These are phyloP conservation scores for Yamadazyma diospyri DNA, from an alignment of 1,139 yeast species.

Conservation along the genomic window DNA sequence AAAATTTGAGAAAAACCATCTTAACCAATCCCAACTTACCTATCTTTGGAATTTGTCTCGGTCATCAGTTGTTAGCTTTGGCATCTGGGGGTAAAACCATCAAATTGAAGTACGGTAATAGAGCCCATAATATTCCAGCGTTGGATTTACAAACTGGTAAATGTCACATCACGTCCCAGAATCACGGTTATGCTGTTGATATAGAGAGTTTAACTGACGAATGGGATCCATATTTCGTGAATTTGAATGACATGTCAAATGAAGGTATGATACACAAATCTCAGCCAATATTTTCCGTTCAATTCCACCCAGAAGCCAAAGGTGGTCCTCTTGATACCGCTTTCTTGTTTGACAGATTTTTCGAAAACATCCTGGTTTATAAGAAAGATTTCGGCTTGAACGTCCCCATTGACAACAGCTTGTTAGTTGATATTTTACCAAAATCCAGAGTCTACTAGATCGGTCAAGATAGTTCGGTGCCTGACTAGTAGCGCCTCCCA, in stretches of 20 bases:
- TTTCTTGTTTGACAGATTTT: constrained; percentile 85
- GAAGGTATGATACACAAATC: constrained; percentile 92
- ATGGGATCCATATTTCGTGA: constrained; percentile 83
- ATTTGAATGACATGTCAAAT: constrained; percentile 90
- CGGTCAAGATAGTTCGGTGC: no score
- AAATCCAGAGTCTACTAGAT: constrained; percentile 64
- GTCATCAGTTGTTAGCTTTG: constrained; percentile 91
- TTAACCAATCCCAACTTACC: constrained; percentile 64
- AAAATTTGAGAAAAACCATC: constrained; percentile 72
- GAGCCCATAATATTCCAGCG: constrained; percentile 98
- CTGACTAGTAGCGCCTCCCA: no score
- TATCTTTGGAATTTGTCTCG: constrained; percentile 93
- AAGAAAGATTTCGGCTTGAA: constrained; percentile 43
- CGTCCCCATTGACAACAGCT: constrained; percentile 47
- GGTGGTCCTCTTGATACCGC: constrained; percentile 97
- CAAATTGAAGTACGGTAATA: constrained; percentile 94
- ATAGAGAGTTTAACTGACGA: constrained; percentile 68
- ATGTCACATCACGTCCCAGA: constrained; percentile 96
- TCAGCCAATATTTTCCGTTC: constrained; percentile 91
- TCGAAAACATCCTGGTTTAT: constrained; percentile 62
- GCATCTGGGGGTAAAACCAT: constrained; percentile 93
- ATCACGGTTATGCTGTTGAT: constrained; percentile 98
- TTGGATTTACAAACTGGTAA: constrained; percentile 84
- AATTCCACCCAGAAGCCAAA: constrained; percentile 98
- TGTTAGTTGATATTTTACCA: constrained; percentile 77